Percentiles rank a stretch among this genome's conserved stretches.
Evolutionary conservation across 2,329 filamentous ascomycete genomes (phyloP).

Genomic region (Neonectria sp.): DNA sequence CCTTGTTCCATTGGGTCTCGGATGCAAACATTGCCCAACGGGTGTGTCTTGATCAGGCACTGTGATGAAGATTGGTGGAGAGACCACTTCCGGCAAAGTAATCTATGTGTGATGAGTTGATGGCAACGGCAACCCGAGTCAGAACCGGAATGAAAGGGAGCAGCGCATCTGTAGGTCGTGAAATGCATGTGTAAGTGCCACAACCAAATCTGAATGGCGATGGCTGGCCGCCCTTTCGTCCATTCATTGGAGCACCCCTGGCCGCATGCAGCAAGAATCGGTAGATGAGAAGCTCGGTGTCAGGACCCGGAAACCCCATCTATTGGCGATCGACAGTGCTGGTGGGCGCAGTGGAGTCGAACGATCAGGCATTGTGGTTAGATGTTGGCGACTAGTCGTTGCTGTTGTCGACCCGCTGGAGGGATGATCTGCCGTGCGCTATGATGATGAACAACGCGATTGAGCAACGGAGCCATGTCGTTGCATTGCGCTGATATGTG

Average conservation of each 20-base stretch:
- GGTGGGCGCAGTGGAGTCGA: constrained; percentile 1
- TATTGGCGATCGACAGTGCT: constrained; percentile 12
- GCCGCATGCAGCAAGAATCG: not conserved
- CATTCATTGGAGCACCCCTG: not conserved
- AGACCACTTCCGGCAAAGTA: not conserved
- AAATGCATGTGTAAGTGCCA: constrained; percentile 6
- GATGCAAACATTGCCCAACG: not conserved
- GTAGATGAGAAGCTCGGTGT: constrained; percentile 4
- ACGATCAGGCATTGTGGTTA: constrained; percentile 11
- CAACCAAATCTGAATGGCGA: not conserved
- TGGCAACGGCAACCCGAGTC: not conserved
- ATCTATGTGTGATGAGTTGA: not conserved
- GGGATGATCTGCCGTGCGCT: constrained; percentile 4
- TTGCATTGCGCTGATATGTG: not conserved
- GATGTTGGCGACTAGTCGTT: constrained; percentile 1
- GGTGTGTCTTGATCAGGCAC: not conserved
- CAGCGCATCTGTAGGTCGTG: not conserved
- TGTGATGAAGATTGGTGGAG: not conserved
- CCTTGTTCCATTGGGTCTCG: not conserved
- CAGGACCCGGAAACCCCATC: not conserved
- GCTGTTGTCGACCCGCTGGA: not conserved
- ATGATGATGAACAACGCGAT: not conserved
- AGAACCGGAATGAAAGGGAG: not conserved
- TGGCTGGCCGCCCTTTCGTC: not conserved
- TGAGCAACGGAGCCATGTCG: not conserved